phyloP scores from a whole-genome alignment of 2,329 filamentous ascomycete species.

The Xenoacremonium recifei region DNA sequence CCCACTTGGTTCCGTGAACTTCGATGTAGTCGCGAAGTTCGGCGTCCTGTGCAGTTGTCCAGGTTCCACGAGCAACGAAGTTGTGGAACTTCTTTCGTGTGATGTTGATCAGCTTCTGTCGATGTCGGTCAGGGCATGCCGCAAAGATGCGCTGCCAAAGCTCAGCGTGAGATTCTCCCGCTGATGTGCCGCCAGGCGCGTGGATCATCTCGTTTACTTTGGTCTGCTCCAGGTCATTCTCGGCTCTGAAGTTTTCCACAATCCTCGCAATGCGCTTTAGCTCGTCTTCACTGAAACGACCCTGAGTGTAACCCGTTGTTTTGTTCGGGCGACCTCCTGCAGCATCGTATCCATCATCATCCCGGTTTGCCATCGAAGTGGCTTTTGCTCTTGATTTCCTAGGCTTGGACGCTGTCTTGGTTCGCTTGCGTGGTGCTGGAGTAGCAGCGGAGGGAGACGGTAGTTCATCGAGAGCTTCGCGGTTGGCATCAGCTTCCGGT shows the following conservation, averaged over 20 bases:
- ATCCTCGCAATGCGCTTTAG: constrained; percentile 38
- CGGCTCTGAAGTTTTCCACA: constrained; percentile 44
- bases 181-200: constrained; percentile 33
- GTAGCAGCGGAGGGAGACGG: constrained; percentile 33
- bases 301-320: constrained; percentile 32
- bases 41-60: constrained; percentile 36
- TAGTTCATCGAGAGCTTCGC: constrained; percentile 21
- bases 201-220: constrained; percentile 48
- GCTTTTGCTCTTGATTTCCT: constrained; percentile 16
- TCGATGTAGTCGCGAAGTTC: constrained; percentile 36
- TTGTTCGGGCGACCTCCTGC: constrained; percentile 20
- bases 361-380: constrained; percentile 18
- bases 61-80: constrained; percentile 53
- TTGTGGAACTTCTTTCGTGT: constrained; percentile 66
- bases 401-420: constrained; percentile 29
- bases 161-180: constrained; percentile 35
- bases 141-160: constrained; percentile 52
- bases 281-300: constrained; percentile 45
- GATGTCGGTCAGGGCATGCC: constrained; percentile 48
- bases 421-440: constrained; percentile 28
- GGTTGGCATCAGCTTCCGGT: constrained; percentile 14
- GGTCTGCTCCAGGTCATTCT: constrained; percentile 40
- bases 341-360: constrained; percentile 15
- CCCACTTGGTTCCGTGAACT: constrained; percentile 53
- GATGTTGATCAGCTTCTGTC: constrained; percentile 53